These are phyloP conservation scores for Phaeosphaeria sp. DNA, from an alignment of 2,329 filamentous ascomycete species.

Conservation along the genomic window DNA sequence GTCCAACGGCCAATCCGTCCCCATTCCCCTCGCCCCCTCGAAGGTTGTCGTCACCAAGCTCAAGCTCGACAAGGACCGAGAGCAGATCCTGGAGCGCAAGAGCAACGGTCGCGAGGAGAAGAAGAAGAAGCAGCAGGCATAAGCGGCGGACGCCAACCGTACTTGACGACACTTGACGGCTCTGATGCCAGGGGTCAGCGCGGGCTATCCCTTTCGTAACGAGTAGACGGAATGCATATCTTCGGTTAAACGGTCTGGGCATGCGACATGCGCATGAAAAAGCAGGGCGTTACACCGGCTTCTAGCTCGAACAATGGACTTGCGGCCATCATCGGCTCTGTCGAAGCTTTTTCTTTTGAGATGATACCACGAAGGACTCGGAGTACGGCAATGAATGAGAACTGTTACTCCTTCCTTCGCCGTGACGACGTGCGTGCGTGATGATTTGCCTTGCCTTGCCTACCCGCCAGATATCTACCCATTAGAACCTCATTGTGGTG, in stretches of 20 bases:
- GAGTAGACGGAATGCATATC: slow-evolving; percentile 50
- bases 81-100: slow-evolving; percentile 86
- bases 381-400: slow-evolving; percentile 32
- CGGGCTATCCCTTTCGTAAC: slow-evolving; percentile 40
- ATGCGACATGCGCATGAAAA: slow-evolving; percentile 45
- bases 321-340: slow-evolving; percentile 40
- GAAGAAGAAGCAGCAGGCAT: slow-evolving; percentile 69
- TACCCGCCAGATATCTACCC: slow-evolving; percentile 86
- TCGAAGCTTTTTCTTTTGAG: slow-evolving; percentile 40
- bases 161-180: slow-evolving; percentile 49
- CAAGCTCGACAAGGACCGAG: slow-evolving; percentile 96
- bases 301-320: slow-evolving; percentile 48
- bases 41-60: slow-evolving; percentile 99
- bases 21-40: slow-evolving; percentile 91
- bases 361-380: slow-evolving; percentile 37
- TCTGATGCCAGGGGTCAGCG: slow-evolving; percentile 42
- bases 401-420: slow-evolving; percentile 34
- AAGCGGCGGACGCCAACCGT: slow-evolving; percentile 50
- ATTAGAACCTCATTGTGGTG: slow-evolving; percentile 74
- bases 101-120: slow-evolving; percentile 78
- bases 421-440: slow-evolving; percentile 22
- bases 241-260: slow-evolving; percentile 45
- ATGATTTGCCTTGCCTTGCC: slow-evolving; percentile 9
- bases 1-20: slow-evolving; percentile 94
- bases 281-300: slow-evolving; percentile 47